A percentile compares a stretch with the other conserved stretches of the same genome.
phyloP scores from a whole-genome alignment of 2,329 filamentous ascomycete species.

The Lasiodiplodia gonubiensis region DNA sequence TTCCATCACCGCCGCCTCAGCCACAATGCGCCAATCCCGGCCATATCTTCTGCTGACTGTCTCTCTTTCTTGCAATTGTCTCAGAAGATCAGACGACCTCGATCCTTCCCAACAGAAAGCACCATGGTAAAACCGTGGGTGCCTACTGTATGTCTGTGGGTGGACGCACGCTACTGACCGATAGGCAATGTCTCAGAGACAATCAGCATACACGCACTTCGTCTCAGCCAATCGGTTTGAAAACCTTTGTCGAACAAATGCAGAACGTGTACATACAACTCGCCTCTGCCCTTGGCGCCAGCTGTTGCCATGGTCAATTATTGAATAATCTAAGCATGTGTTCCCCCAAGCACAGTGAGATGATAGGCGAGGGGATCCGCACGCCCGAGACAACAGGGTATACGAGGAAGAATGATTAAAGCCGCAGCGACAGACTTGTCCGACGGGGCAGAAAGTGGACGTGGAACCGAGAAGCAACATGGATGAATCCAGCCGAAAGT shows the following conservation, averaged over 20 bases:
- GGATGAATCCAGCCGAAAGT: not conserved
- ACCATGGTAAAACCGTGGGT: not conserved
- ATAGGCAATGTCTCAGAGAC: not conserved
- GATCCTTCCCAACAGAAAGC: not conserved
- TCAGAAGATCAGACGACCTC: not conserved
- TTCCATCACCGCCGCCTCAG: not conserved
- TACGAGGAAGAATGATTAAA: not conserved
- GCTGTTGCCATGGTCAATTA: not conserved
- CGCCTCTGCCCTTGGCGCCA: not conserved
- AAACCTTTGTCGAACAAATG: not conserved
- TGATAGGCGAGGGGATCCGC: not conserved
- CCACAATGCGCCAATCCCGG: not conserved
- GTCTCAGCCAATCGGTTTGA: not conserved
- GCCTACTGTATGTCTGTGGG: too few species aligned
- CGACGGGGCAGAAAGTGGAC: not conserved
- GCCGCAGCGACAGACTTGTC: not conserved
- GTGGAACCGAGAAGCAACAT: not conserved
- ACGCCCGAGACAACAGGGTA: not conserved
- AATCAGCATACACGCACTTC: not conserved
- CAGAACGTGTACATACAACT: not conserved
- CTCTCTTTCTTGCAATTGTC: not conserved
- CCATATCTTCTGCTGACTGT: not conserved
- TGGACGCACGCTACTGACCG: too few species aligned
- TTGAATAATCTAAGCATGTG: not conserved
- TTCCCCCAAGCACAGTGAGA: not conserved